Base-by-base conservation (phyloP, 805 yeast species). In the Brettanomyces naardenensis region DNA sequence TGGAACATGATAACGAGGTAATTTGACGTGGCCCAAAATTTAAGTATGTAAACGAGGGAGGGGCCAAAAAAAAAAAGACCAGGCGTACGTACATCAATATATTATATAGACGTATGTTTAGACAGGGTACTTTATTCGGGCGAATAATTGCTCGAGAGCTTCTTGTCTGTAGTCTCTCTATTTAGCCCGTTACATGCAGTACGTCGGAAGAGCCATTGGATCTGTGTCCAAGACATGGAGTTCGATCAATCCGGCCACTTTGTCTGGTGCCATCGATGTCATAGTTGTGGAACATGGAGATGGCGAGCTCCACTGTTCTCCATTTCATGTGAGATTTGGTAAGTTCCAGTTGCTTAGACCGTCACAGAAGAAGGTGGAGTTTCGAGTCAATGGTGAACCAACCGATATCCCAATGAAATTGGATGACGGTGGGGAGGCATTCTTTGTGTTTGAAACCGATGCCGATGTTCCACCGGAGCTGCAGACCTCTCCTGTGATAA, bases 381-480 rank as follows among this genome's bases (percentile, higher is more conserved):
- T 92, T 46, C 72, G 76, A 30, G 94, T 92, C 28, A 92, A 92
- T 61, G 97, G 82, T 27, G 71, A 71, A 42, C 69, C 77, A 33
- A 82, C 94, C 0, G 80, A 85, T 48, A 64, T 90, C 34, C 96
- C 95, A 6, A 92, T 92, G 97, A 92, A 92, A 58, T 65, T 92
- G 32, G 95, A 96, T 13, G 98, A 92, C 43, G 95, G 94, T 6
- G 98, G 98, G 11, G 98, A 92, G 59, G 98, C 97, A 0, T 88
- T 88, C 56, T 92, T 92, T 54, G 97, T 92, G 30, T 90, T 92
- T 62, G 95, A 88, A 52, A 83, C 96, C 1, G 73, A 71, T 31
- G 70, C 70, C 32, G 72, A 74, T 42, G 79, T 92, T 19, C 95
- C 96, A 1, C 67, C 70, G 39, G 82, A 82, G 41, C 69, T 87